These are phyloP conservation scores for Uncinocarpus reesii DNA, from an alignment of 2,329 filamentous ascomycete genomes.

Conservation along the genomic window DNA sequence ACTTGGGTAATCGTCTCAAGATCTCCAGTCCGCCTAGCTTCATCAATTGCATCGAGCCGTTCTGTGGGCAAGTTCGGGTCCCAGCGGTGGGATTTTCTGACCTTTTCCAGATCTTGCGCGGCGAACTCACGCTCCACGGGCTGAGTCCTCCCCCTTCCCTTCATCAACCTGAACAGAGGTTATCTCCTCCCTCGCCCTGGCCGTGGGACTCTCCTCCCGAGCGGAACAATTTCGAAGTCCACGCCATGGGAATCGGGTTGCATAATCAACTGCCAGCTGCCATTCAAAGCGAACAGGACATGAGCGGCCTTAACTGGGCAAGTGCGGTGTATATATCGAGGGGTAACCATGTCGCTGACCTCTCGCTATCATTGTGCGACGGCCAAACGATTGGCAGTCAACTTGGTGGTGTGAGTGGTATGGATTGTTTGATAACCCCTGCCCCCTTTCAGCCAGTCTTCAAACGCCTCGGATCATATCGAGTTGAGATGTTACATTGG, in stretches of 20 bases:
- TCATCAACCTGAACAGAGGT: background rate
- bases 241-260: background rate
- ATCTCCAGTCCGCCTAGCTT: conserved; percentile 44
- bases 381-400: background rate
- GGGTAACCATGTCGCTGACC: too few species aligned
- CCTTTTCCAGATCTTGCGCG: conserved; percentile 6
- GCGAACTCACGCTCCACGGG: background rate
- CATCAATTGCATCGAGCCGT: conserved; percentile 49
- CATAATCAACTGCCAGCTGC: background rate
- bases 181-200: background rate
- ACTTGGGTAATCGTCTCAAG: conserved; percentile 50
- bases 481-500: background rate
- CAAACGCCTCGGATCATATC: background rate
- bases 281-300: background rate
- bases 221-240: conserved; percentile 2
- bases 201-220: background rate
- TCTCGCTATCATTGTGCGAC: background rate
- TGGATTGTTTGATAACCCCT: background rate
- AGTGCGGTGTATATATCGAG: background rate
- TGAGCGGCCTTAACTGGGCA: background rate
- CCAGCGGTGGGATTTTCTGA: conserved; percentile 25
- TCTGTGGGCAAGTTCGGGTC: conserved; percentile 52
- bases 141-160: background rate
- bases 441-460: background rate
- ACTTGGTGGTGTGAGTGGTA: background rate